Base-by-base conservation (phyloP, 768 basidiomycete genomes). In the Nidula microcarpa region DNA sequence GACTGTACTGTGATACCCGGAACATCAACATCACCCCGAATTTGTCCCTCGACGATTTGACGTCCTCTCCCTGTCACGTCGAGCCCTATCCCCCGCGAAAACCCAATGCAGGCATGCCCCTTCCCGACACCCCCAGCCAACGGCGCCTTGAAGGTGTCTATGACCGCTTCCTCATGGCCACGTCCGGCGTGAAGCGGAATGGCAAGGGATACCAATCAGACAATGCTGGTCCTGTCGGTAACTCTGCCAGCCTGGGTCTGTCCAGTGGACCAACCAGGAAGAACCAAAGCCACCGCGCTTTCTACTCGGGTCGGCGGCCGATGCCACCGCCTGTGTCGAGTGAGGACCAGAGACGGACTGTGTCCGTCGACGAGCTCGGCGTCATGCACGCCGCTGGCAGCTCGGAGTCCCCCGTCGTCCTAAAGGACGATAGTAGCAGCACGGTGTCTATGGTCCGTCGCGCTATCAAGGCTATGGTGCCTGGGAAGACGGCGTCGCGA, bases 171-270 rank as follows among this genome's bases (percentile, higher is more conserved):
- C 74, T 92, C 32, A 88, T 91, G 86, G 85, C 89, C 9, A 89
- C 87, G 1, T 81, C 85, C 1, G 86, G 87, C 30, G 89, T 93
- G 39, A 91, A 85, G 62, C 87, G 89, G 32, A 70, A 87, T 6
- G 91, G 91, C 3, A 85, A 82, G 61, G 90, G 91, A 6, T 91
- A 92, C 60, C 87, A 92, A 66, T 91, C 88, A 2, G 81, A 89
- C 50, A 80, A 79, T 56, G 51, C 69, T 50, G 77, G 73, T 18
- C 75, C 81, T 3, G 62, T 76, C 39, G 66, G 66, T 5, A 73
- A 74, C 54, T 67, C 65, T 37, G 57, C 68, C 13, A 60, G 53
- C 13, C 47, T 60, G 3, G 60, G 62, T 53, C 53, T 53, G 43
- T 55, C 65, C 30, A 52, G 44, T 53, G 34, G 61, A 50, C 35